Conservation (phyloP, 345 rosid species). For the Raphanus sativus region DNA sequence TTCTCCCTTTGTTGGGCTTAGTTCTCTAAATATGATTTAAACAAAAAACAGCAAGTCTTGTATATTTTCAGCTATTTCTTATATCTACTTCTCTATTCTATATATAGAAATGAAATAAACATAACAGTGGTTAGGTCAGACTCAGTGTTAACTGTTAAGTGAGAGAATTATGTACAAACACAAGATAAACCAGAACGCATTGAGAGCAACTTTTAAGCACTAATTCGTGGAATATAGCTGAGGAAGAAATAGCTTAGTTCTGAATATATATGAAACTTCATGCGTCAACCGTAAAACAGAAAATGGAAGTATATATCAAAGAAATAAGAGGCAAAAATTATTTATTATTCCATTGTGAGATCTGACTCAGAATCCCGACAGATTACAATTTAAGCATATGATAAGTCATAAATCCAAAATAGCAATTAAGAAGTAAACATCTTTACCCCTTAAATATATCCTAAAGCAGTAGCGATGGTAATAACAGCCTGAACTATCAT, state of each 20-base stretch:
- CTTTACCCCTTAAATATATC: neutral
- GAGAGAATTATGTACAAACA: neutral
- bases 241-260: neutral
- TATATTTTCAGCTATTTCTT: neutral
- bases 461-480: neutral
- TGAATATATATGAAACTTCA: neutral
- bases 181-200: neutral
- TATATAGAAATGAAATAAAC: too few relatives aligned
- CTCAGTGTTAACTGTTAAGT: neutral
- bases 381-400: neutral
- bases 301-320: neutral
- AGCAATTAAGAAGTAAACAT: neutral
- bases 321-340: neutral
- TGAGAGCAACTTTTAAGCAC: neutral
- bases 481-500: neutral
- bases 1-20: neutral
- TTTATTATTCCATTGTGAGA: slow-evolving; percentile 7
- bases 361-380: neutral
- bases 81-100: neutral
- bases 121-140: neutral
- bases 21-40: neutral
- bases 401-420: slow-evolving; percentile 1
- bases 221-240: neutral
- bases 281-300: neutral
- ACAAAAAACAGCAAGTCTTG: neutral